Conservation (phyloP, 2,329 filamentous ascomycete species). For the Proliferodiscus dingleyae region DNA sequence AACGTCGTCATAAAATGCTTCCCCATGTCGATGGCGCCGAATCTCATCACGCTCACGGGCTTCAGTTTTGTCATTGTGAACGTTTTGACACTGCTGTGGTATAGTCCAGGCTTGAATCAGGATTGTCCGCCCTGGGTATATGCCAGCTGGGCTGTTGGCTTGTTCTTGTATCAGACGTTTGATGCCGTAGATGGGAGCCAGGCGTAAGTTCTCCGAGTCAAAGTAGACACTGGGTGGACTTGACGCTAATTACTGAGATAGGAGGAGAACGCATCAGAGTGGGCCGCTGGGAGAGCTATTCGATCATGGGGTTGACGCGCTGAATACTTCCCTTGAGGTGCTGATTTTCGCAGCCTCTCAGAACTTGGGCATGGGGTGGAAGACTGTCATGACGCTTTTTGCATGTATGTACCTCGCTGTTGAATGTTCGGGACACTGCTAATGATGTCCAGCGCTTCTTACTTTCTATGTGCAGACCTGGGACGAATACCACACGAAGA, state of each 20-base stretch:
- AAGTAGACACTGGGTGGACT: background rate
- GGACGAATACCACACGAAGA: constrained; percentile 99
- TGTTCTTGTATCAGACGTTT: constrained; percentile 97
- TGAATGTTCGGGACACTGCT: constrained; percentile 1
- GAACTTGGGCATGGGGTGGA: constrained; percentile 91
- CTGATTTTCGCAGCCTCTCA: constrained; percentile 87
- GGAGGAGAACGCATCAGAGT: constrained; percentile 83
- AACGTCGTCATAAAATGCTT: constrained; percentile 92
- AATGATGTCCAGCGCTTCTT: constrained; percentile 57
- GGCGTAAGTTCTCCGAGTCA: constrained; percentile 55
- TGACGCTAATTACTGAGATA: constrained; percentile 33
- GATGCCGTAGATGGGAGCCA: constrained; percentile 94
- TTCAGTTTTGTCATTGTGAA: constrained; percentile 89
- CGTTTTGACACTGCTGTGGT: constrained; percentile 89
- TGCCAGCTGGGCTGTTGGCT: constrained; percentile 78
- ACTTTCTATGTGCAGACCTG: constrained; percentile 99
- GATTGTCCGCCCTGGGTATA: constrained; percentile 97
- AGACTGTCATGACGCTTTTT: constrained; percentile 77
- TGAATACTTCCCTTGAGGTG: constrained; percentile 92
- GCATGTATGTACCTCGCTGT: constrained; percentile 52
- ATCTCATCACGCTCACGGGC: constrained; percentile 82
- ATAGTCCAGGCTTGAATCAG: constrained; percentile 87
- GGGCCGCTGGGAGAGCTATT: constrained; percentile 94
- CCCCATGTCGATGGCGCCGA: constrained; percentile 89
- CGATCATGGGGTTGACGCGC: constrained; percentile 93